Evolutionary conservation across 768 basidiomycete genomes (phyloP).

Genomic region (Calocybe cyanea): DNA sequence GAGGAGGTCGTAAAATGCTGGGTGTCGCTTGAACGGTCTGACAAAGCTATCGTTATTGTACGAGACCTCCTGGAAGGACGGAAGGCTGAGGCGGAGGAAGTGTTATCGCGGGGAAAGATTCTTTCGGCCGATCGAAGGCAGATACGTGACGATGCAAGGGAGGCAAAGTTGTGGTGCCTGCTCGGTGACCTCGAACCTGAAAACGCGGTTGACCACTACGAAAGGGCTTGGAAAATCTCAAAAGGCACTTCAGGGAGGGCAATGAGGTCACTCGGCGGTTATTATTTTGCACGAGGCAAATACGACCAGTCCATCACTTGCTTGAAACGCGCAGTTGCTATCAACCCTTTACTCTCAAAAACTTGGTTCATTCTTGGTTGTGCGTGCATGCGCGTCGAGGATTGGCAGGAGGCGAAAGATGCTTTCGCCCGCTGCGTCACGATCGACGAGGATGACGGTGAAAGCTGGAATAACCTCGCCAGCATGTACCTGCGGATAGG

Average conservation of each 20-base stretch:
- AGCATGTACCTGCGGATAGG: slow-evolving; percentile 89
- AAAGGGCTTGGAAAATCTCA: slow-evolving; percentile 82
- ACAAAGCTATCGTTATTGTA: slow-evolving; percentile 78
- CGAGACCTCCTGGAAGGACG: slow-evolving; percentile 79
- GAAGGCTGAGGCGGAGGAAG: slow-evolving; percentile 77
- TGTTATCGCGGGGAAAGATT: slow-evolving; percentile 59
- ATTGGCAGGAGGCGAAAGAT: slow-evolving; percentile 80
- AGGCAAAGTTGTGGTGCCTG: slow-evolving; percentile 93
- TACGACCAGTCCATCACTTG: slow-evolving; percentile 62
- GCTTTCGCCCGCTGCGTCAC: slow-evolving; percentile 84
- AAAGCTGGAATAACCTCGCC: slow-evolving; percentile 98
- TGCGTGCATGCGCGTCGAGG: slow-evolving; percentile 73
- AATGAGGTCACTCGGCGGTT: slow-evolving; percentile 87
- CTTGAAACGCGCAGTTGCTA: slow-evolving; percentile 71
- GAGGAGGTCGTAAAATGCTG: slow-evolving; percentile 93
- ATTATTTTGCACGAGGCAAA: slow-evolving; percentile 66
- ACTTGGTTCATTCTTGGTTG: slow-evolving; percentile 99
- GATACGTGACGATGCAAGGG: slow-evolving; percentile 59
- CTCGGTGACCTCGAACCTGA: slow-evolving; percentile 87
- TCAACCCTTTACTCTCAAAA: slow-evolving; percentile 83
- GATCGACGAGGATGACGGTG: slow-evolving; percentile 94
- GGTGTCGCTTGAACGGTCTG: slow-evolving; percentile 73
- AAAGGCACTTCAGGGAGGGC: slow-evolving; percentile 79
- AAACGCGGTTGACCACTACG: slow-evolving; percentile 69
- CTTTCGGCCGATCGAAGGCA: slow-evolving; percentile 36